Evolutionary conservation across 208 protist genomes (phyloP).

Genomic region (Leishmania major): DNA sequence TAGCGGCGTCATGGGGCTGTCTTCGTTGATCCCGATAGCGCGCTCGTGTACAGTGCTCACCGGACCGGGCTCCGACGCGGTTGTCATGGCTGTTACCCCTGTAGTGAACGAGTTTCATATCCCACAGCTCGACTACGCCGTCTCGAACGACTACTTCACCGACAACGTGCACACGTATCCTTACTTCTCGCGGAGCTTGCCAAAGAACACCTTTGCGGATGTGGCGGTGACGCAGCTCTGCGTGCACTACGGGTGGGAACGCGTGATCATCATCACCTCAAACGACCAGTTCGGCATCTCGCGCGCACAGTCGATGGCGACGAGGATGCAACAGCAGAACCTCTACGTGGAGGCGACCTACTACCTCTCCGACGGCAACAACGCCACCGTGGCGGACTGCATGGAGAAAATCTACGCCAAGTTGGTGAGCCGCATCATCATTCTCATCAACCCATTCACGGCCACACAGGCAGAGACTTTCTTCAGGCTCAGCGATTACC

Average conservation of each 20-base stretch:
- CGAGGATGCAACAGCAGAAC: slow-evolving; percentile 61
- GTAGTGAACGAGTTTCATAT: slow-evolving; percentile 82
- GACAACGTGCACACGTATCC: slow-evolving; percentile 61
- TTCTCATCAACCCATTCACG: slow-evolving; percentile 55
- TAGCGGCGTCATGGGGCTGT: slow-evolving; percentile 68
- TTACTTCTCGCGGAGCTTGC: slow-evolving; percentile 79
- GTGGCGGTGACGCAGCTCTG: slow-evolving; percentile 65
- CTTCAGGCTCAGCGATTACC: slow-evolving; percentile 57
- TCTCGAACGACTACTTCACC: slow-evolving; percentile 64
- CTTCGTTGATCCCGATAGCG: slow-evolving; percentile 67
- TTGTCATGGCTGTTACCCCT: slow-evolving; percentile 66
- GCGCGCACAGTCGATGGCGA: slow-evolving; percentile 42
- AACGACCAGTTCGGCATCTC: slow-evolving; percentile 67
- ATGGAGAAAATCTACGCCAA: slow-evolving; percentile 73
- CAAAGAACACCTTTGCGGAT: slow-evolving; percentile 53
- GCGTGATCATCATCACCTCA: slow-evolving; percentile 71
- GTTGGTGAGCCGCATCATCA: slow-evolving; percentile 68
- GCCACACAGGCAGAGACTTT: slow-evolving; percentile 57
- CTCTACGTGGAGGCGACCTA: slow-evolving; percentile 76
- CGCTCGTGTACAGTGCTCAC: slow-evolving; percentile 72
- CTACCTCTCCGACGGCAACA: slow-evolving; percentile 36
- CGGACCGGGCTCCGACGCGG: slow-evolving; percentile 54
- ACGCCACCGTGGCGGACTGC: slow-evolving; percentile 22
- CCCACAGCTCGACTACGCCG: slow-evolving; percentile 78
- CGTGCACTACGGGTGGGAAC: slow-evolving; percentile 79